Base-by-base conservation (phyloP, 2,329 filamentous ascomycete species). In the Neofusicoccum cordaticola region DNA sequence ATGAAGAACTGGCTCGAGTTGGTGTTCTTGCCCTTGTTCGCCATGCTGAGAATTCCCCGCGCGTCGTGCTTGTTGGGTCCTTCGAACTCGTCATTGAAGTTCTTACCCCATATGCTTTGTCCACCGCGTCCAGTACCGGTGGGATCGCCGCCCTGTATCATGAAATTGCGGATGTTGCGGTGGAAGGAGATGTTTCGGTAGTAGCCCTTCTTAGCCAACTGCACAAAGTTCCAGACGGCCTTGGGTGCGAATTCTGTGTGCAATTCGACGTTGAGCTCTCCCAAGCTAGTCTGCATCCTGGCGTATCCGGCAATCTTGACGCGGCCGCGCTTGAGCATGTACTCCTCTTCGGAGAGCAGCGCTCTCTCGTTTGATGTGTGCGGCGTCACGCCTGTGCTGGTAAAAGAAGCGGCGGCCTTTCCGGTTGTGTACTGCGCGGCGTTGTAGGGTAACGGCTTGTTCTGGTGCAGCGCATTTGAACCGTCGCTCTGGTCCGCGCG, bases 21-120 rank as follows among this genome's bases (percentile, higher is more conserved):
- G 22, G 94, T 98, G 74, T 97, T 94, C 74, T 97, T 97, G 65
- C 95, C 95, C 75, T 99, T 99, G 78, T 99, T 99, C 45, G 95
- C 95, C 95, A 99, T 99, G 69, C 90, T 93, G 31, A 96, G 74
- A 0, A 93, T 86, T 12, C 95, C 95, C 34, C 93, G 84, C 0
- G 84, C 80, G 72, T 92, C 90, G 72, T 99, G 95, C n/a, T 89
- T 90, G 45, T 93, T 78, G 0, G 94, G 92, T 0, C 93, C 93
- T 15, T 97, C 93, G 67, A 98, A 90, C 75, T 99, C 95, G 75
- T 99, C 95, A 62, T 90, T 84, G 72, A 99, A 99, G 67, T 93
- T 91, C 78, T 96, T 96, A 65, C 91, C 91, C 95, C 95, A 99
- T 66, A 96, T 88, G 72, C 91, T 96, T 56, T 88, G 82, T 0